Evolutionary conservation across 1,284 basidiomycete species (phyloP).

Genomic region (Tylopilus sp.): DNA sequence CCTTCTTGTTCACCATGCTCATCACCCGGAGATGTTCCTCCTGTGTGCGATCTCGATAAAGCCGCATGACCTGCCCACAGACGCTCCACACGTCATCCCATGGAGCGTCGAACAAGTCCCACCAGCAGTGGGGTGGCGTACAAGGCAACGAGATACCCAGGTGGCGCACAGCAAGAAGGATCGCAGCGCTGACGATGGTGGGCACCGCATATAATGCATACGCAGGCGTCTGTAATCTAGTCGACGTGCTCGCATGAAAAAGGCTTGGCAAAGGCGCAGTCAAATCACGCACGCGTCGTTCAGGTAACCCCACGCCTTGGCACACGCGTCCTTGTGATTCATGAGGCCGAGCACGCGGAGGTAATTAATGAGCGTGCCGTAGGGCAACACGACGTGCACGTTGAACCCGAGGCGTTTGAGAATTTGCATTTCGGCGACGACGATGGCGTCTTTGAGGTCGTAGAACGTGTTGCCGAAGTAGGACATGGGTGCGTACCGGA

Average conservation of each 20-base stretch:
- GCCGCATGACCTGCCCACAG: constrained; percentile 71
- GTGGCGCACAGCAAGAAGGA: constrained; percentile 69
- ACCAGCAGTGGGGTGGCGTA: constrained; percentile 68
- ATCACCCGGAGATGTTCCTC: constrained; percentile 40
- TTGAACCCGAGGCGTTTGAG: constrained; percentile 91
- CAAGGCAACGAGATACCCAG: constrained; percentile 70
- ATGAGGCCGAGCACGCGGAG: constrained; percentile 83
- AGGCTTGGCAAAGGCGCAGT: not conserved
- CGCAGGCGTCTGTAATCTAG: constrained; percentile 83
- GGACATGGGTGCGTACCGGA: constrained; percentile 76
- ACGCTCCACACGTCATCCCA: constrained; percentile 83
- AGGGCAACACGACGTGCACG: constrained; percentile 85
- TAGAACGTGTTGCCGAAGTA: constrained; percentile 83
- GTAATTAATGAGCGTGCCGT: constrained; percentile 94
- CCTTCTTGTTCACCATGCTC: constrained; percentile 62
- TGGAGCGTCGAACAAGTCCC: constrained; percentile 81
- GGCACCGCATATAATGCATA: constrained; percentile 86
- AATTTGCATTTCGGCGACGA: constrained; percentile 96
- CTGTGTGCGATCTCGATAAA: constrained; percentile 54
- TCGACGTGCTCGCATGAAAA: not conserved
- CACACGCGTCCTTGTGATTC: constrained; percentile 64
- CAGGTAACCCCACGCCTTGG: constrained; percentile 81
- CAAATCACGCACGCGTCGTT: constrained; percentile 73
- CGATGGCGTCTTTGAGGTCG: constrained; percentile 83
- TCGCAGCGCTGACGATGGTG: constrained; percentile 82